Base-by-base conservation (phyloP, 345 rosid species). In the Eucalyptus pumila region DNA sequence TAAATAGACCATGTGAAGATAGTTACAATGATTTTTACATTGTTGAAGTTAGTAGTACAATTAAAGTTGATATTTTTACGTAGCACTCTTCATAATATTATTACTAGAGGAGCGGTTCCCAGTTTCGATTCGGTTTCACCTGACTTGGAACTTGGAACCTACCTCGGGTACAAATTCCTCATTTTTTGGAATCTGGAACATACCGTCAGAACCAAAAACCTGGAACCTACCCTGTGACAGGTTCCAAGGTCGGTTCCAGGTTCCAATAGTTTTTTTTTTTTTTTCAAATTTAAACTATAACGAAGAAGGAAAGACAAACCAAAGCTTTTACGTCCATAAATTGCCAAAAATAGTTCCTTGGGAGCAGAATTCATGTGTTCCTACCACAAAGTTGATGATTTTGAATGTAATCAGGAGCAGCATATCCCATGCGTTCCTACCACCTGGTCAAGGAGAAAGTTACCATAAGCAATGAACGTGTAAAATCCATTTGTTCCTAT, bases 351-450 rank as follows among this genome's bases (percentile, higher is more conserved):
- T 49, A 14, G 16, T 49, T 49, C 51, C 0, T 49, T 49, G 16
- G 51, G 51, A 49, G 16, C 6, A 49, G 6, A 49, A 49, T 49
- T 49, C 51, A 49, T 49, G 51, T 49, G 16, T 49, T 49, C 51
- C 16, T 14, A 5, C 51, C 51, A 49, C 51, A 49, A 49, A 49
- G 1, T 49, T 49, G 51, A 14, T 49, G 51, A 49, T 14, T 96
- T 92, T 95, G 90, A 2, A 97, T 90, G 83, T 96, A 97, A 88
- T 97, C 98, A 2, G 97, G 99, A 58, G 98, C 97, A 42, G 99
- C 99, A 91, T 97, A 97, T 21, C 99, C 99, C 99, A 8, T 92
- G 90, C 30, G 99, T 96, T 30, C 99, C 99, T 24, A 96, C 97
- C 34, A 94, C 96, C 97, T 96, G 88, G 89, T 86, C 32, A 80